These are phyloP conservation scores for Coemansia umbellata DNA, from an alignment of 192 early-diverging fungal species.

Conservation along the genomic window DNA sequence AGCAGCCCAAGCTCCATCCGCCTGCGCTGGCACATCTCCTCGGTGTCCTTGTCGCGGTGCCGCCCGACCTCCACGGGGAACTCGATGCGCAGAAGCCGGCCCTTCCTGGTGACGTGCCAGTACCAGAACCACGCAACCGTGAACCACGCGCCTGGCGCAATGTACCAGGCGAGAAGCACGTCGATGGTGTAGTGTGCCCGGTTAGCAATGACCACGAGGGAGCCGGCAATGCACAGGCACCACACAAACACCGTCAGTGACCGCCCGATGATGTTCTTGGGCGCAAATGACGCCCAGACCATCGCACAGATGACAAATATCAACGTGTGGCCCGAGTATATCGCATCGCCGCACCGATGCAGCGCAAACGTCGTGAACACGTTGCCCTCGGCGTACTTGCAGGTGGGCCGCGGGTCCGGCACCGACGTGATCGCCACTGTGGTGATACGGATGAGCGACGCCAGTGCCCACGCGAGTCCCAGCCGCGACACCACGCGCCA, in stretches of 20 bases:
- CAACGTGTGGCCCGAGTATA: conserved; percentile 63
- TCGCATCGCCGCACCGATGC: conserved; percentile 64
- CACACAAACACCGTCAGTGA: conserved; percentile 44
- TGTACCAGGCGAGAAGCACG: conserved; percentile 59
- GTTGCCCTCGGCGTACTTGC: conserved; percentile 53
- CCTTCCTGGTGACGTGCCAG: conserved; percentile 48
- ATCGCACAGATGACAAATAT: conserved; percentile 60
- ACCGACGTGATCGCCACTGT: conserved; percentile 65
- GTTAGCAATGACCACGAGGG: conserved; percentile 59
- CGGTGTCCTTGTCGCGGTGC: conserved; percentile 27
- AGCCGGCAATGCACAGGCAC: conserved; percentile 53
- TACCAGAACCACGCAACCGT: conserved; percentile 55
- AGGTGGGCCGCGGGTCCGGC: conserved; percentile 59
- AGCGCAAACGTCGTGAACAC: conserved; percentile 57
- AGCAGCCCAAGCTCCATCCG: conserved; percentile 35
- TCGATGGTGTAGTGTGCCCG: conserved; percentile 63
- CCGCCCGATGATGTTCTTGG: conserved; percentile 43
- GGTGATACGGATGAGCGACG: conserved; percentile 57
- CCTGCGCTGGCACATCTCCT: conserved; percentile 32
- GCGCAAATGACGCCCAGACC: conserved; percentile 58
- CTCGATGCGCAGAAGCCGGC: conserved; percentile 46
- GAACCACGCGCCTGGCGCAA: conserved; percentile 53
- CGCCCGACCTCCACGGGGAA: conserved; percentile 50
- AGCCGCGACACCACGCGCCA: conserved; percentile 55
- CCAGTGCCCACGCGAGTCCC: conserved; percentile 52